These are phyloP conservation scores for Phycomyces blakesleeanus DNA, from an alignment of 192 early-diverging fungal genomes.

Conservation along the genomic window DNA sequence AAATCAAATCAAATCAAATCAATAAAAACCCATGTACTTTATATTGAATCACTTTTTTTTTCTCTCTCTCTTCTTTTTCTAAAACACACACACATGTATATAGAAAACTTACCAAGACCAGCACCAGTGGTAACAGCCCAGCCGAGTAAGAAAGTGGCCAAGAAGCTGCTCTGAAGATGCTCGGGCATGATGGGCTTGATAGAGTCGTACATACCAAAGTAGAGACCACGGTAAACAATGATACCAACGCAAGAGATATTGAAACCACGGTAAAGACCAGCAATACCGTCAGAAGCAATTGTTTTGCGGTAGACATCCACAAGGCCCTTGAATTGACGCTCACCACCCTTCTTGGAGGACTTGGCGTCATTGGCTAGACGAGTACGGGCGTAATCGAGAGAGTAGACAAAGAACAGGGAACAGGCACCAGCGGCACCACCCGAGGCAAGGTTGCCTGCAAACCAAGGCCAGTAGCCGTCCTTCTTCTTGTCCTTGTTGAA, in stretches of 20 bases:
- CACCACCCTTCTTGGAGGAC: conserved; percentile 66
- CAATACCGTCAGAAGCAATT: conserved; percentile 72
- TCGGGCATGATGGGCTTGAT: conserved; percentile 46
- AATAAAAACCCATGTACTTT: too few relatives aligned
- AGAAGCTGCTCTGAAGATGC: conserved; percentile 33
- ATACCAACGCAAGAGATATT: conserved; percentile 85
- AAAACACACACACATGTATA: background rate
- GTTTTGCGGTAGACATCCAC: conserved; percentile 85
- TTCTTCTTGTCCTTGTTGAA: conserved; percentile 77
- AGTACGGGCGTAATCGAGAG: conserved; percentile 96
- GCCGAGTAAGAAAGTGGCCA: conserved; percentile 39
- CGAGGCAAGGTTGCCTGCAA: conserved; percentile 89
- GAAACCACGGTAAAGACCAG: conserved; percentile 96
- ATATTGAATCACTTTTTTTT: too few relatives aligned
- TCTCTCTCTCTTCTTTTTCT: background rate
- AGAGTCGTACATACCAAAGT: conserved; percentile 77
- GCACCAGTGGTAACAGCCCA: conserved; percentile 84
- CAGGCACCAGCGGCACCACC: conserved; percentile 92
- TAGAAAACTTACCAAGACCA: conserved; percentile 48
- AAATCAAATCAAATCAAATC: background rate
- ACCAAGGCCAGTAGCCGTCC: conserved; percentile 78
- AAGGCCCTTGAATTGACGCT: conserved; percentile 90
- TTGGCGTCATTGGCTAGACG: conserved; percentile 90
- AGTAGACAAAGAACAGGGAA: conserved; percentile 88
- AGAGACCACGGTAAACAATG: conserved; percentile 82